These are phyloP conservation scores for Calonectria hawksworthii DNA, from an alignment of 2,329 filamentous ascomycete species.

Conservation along the genomic window DNA sequence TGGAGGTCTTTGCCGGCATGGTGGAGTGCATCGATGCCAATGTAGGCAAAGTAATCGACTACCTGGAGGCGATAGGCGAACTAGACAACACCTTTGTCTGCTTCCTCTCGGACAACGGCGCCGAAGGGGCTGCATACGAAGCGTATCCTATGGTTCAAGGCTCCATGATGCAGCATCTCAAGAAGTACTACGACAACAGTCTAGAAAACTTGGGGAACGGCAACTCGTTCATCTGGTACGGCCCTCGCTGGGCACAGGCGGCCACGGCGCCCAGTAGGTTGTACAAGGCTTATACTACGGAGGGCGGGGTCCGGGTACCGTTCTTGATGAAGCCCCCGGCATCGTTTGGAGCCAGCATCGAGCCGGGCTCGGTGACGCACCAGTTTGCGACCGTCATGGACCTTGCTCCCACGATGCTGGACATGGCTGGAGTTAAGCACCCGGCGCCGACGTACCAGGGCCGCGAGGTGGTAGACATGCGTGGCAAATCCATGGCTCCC, in stretches of 20 bases:
- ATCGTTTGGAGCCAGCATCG: background rate
- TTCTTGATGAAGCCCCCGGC: slow-evolving; percentile 55
- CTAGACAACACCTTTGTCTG: slow-evolving; percentile 75
- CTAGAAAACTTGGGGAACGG: slow-evolving; percentile 32
- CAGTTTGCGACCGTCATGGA: slow-evolving; percentile 61
- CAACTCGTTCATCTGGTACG: slow-evolving; percentile 37
- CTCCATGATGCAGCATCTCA: slow-evolving; percentile 23
- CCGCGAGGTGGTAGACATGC: slow-evolving; percentile 64
- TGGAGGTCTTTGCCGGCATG: slow-evolving; percentile 76
- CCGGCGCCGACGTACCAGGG: slow-evolving; percentile 52
- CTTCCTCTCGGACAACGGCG: slow-evolving; percentile 75
- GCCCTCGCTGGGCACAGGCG: slow-evolving; percentile 45
- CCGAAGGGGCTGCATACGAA: slow-evolving; percentile 66
- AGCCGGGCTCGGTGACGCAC: slow-evolving; percentile 6
- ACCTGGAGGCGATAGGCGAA: slow-evolving; percentile 68
- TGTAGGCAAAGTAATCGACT: slow-evolving; percentile 70
- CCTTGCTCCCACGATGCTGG: slow-evolving; percentile 60
- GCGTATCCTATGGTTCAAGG: slow-evolving; percentile 26
- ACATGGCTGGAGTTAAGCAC: slow-evolving; percentile 52
- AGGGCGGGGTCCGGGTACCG: slow-evolving; percentile 60
- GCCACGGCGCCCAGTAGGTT: slow-evolving; percentile 55
- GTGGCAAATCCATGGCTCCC: slow-evolving; percentile 61
- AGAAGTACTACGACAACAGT: slow-evolving; percentile 35
- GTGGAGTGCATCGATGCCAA: slow-evolving; percentile 73
- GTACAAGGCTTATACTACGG: slow-evolving; percentile 58